These are phyloP conservation scores for Pseudocercospora macadamiae DNA, from an alignment of 2,329 filamentous ascomycete species.

Conservation along the genomic window DNA sequence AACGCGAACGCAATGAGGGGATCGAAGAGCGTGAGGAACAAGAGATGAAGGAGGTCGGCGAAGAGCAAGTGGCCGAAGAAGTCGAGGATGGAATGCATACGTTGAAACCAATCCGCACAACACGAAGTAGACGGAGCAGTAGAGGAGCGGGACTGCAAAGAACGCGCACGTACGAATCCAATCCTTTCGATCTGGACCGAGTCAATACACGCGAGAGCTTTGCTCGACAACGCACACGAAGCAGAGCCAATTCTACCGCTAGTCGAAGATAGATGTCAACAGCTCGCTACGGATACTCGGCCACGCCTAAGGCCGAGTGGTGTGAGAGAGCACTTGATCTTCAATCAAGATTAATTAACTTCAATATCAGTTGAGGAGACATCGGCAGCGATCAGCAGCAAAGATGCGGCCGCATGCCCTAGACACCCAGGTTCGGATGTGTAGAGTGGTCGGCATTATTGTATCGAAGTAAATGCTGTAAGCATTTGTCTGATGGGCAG, in stretches of 20 bases:
- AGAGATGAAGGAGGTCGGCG: neutral
- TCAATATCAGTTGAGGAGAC: too few species aligned
- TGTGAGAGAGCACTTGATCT: neutral
- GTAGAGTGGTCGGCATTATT: too few species aligned
- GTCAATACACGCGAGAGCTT: conserved; percentile 54
- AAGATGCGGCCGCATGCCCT: too few species aligned
- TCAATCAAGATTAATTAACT: neutral
- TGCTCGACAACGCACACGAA: conserved; percentile 12
- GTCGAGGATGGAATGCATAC: neutral
- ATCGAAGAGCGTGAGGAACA: neutral
- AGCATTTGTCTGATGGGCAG: too few species aligned
- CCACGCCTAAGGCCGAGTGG: too few species aligned
- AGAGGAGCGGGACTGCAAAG: neutral
- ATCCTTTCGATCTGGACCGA: conserved; percentile 54
- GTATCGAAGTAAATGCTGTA: too few species aligned
- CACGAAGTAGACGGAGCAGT: conserved; percentile 1
- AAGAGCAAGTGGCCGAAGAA: neutral
- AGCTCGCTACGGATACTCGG: neutral
- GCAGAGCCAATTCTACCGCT: neutral
- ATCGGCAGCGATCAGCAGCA: too few species aligned
- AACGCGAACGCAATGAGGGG: neutral
- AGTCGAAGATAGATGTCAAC: neutral
- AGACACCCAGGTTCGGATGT: too few species aligned
- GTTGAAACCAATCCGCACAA: neutral
- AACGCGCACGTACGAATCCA: conserved; percentile 34